A percentile compares a stretch with the other conserved stretches of the same genome.
Conservation (phyloP, 1,139 yeast species). For the Protomyces inundatus region DNA sequence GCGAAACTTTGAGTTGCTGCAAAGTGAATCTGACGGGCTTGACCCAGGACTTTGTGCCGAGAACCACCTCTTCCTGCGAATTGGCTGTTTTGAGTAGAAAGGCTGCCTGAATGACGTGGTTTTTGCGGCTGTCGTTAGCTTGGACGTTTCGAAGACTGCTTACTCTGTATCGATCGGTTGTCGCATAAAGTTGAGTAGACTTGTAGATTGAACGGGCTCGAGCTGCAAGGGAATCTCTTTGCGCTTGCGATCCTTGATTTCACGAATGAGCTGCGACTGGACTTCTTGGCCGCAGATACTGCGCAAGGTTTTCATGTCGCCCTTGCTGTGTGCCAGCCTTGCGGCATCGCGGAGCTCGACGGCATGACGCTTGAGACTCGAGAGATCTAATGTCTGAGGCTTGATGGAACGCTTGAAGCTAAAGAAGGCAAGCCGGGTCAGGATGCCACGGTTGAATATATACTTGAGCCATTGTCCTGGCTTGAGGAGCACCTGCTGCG, state of each 20-base stretch:
- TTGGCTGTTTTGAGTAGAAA: neutral
- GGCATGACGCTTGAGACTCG: neutral
- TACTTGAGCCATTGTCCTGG: neutral
- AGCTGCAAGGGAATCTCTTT: neutral
- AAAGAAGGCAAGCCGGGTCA: neutral
- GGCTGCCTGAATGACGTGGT: slow-evolving; percentile 6
- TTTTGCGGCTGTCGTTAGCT: neutral
- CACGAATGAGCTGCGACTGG: slow-evolving; percentile 9
- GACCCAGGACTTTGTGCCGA: slow-evolving; percentile 8
- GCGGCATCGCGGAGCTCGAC: neutral
- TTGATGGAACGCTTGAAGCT: neutral
- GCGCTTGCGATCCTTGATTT: neutral
- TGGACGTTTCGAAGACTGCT: neutral
- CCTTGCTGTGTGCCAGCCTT: neutral
- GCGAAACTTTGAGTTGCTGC: neutral
- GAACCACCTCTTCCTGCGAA: slow-evolving; percentile 1
- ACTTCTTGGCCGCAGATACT: slow-evolving; percentile 9
- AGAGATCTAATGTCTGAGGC: neutral
- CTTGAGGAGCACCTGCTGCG: neutral
- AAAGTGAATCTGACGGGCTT: slow-evolving; percentile 8
- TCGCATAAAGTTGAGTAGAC: slow-evolving; percentile 4
- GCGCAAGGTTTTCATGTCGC: neutral
- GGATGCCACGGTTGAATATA: neutral
- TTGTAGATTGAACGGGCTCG: neutral
- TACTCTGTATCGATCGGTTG: slow-evolving; percentile 6